Evolutionary conservation across 2,329 filamentous ascomycete genomes (phyloP).

Genomic region (Penicillium nordicum): DNA sequence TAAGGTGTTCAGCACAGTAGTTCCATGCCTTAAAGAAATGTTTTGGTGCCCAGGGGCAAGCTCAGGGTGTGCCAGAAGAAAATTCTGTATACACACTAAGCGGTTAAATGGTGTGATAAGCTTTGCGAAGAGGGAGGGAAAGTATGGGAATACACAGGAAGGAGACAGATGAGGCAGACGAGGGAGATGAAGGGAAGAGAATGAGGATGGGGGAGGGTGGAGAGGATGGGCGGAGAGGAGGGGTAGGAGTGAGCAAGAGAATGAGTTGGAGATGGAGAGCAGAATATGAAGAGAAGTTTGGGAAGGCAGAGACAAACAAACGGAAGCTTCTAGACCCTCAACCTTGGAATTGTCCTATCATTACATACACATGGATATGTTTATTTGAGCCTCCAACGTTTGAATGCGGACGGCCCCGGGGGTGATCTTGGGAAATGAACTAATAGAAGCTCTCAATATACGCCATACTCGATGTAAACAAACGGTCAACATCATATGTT

Average conservation of each 20-base stretch:
- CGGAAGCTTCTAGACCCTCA: not conserved
- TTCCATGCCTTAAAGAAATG: not conserved
- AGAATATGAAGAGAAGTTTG: not conserved
- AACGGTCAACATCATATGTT: too few species aligned
- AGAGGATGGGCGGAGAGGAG: not conserved
- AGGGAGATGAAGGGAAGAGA: too few species aligned
- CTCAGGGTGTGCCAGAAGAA: not conserved
- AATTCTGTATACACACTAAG: not conserved
- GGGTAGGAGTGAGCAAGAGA: not conserved
- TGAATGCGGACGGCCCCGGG: not conserved
- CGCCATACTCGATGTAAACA: not conserved
- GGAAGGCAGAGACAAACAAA: not conserved
- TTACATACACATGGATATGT: not conserved
- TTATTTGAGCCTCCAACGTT: not conserved
- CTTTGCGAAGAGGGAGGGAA: not conserved
- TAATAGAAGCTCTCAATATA: not conserved
- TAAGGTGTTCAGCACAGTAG: not conserved
- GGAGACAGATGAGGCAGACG: too few species aligned
- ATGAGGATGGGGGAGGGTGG: not conserved
- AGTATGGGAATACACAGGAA: not conserved
- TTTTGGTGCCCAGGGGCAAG: not conserved
- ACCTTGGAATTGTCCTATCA: not conserved
- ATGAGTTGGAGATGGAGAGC: not conserved
- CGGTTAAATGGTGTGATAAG: not conserved
- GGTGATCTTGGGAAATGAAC: not conserved